Percentiles rank a stretch among this genome's conserved stretches.
Conservation (phyloP, 495 filamentous ascomycete species). For the Talaromyces stipitatus region DNA sequence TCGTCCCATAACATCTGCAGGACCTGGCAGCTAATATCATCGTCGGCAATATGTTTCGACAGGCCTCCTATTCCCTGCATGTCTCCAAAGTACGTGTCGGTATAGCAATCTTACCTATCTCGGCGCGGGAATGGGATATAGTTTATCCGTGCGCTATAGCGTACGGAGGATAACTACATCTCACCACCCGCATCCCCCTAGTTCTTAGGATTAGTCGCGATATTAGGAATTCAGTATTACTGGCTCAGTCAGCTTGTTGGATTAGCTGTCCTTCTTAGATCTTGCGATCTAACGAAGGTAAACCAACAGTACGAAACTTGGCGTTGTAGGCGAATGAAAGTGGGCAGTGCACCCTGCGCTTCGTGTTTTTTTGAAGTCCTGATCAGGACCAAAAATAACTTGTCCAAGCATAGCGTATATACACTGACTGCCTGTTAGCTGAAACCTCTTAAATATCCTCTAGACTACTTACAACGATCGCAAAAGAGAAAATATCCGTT, state of each 20-base stretch:
- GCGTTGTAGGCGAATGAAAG: constrained; percentile 21
- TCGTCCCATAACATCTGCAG: constrained; percentile 10
- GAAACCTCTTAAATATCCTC: too few species aligned
- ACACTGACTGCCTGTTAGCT: too few species aligned
- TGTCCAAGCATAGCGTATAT: constrained; percentile 18
- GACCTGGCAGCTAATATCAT: constrained; percentile 8
- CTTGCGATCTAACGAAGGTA: too few species aligned
- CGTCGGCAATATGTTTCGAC: constrained; percentile 12
- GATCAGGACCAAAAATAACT: constrained; percentile 17
- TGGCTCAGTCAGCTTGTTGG: too few species aligned
- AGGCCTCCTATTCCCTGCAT: constrained; percentile 16
- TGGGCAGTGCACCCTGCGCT: constrained; percentile 13
- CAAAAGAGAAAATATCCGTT: constrained; percentile 29
- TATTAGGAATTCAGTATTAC: too few species aligned
- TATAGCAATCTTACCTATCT: too few species aligned
- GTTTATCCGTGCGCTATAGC: too few species aligned
- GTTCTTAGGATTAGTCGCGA: too few species aligned
- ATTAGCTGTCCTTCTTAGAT: too few species aligned
- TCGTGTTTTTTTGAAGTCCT: constrained; percentile 13
- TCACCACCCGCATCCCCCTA: too few species aligned
- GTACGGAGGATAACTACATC: too few species aligned
- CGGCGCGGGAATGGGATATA: too few species aligned
- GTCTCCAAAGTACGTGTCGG: constrained; percentile 37
- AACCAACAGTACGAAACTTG: constrained; percentile 40
- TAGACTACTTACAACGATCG: constrained; percentile 28